Base-by-base conservation (phyloP, 768 basidiomycete species). In the Serendipita indica region DNA sequence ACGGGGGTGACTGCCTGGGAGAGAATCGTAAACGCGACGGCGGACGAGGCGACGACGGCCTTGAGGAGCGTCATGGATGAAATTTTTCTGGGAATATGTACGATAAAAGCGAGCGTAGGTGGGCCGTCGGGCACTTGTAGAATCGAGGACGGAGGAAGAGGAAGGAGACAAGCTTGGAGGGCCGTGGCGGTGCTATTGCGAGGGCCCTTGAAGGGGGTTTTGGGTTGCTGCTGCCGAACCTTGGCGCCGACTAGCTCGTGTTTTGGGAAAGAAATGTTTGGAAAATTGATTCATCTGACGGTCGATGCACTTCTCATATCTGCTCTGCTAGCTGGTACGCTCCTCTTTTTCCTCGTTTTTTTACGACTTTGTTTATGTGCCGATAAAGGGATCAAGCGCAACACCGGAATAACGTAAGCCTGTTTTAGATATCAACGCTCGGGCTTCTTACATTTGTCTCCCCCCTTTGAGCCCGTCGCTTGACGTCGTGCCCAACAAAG, bases 381-480 rank as follows among this genome's bases (percentile, higher is more conserved):
- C 27, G 41, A 43, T 43, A 25, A n/a, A 54, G 49, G 49, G n/a
- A 70, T 91, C 58, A 83, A 79, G 68, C 81, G 89, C 25, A 80
- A 84, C 2, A 91, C 90, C 0, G 89, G 89, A 52, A 70, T 93
- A 61, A 89, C 90, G 89, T 90, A 72, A 60, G 84, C 37, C 33
- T 32, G 27, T 20, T 22, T n/a, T 49, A 20, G 39, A n/a, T 27
- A 22, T 35, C 33, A n/a, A n/a, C n/a, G n/a, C n/a, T n/a, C n/a
- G n/a, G n/a, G n/a, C n/a, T n/a, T 12, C 16, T 54, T 18, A 16
- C 41, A 32, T 39, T 25, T 39, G 30, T 25, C 27, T 28, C 54
- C 14, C 56, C 52, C 34, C 61, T 59, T 56, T 27, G 59, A 91
- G 89, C 7, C 89, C 86, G 37, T 83, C 82, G 14, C 70, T 93